phyloP scores from a whole-genome alignment of 78 protist species.

The Dictyostelium brefeldianum region DNA sequence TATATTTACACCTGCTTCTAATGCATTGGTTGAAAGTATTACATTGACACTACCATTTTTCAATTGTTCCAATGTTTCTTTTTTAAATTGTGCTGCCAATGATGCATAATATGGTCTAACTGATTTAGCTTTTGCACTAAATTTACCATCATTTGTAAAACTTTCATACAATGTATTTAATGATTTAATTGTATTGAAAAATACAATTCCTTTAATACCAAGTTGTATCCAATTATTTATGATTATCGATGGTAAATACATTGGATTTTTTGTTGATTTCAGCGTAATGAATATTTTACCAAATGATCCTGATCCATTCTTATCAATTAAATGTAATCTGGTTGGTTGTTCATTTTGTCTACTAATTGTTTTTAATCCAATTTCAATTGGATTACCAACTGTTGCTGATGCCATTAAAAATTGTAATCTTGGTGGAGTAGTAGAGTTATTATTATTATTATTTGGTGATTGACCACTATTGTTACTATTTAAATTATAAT shows the following conservation, averaged over 20 bases:
- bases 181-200: constrained; percentile 61
- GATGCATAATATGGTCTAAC: constrained; percentile 73
- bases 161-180: constrained; percentile 17
- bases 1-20: constrained; percentile 87
- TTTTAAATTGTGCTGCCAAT: not conserved
- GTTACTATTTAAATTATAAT: not conserved
- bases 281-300: constrained; percentile 32
- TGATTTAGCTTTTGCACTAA: not conserved
- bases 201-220: constrained; percentile 59
- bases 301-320: constrained; percentile 56
- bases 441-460: not conserved
- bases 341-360: not conserved
- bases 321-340: constrained; percentile 21
- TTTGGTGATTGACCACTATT: not conserved
- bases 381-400: constrained; percentile 68
- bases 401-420: constrained; percentile 84
- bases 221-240: constrained; percentile 39
- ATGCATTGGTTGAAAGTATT: constrained; percentile 77
- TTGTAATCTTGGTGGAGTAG: constrained; percentile 21
- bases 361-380: constrained; percentile 34
- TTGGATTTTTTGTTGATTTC: constrained; percentile 11
- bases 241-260: not conserved
- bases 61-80: constrained; percentile 54
- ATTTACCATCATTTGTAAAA: constrained; percentile 10
- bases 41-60: constrained; percentile 54